Conservation (phyloP, 2,329 filamentous ascomycete genomes). For the Torrubiella hemipterigena region DNA sequence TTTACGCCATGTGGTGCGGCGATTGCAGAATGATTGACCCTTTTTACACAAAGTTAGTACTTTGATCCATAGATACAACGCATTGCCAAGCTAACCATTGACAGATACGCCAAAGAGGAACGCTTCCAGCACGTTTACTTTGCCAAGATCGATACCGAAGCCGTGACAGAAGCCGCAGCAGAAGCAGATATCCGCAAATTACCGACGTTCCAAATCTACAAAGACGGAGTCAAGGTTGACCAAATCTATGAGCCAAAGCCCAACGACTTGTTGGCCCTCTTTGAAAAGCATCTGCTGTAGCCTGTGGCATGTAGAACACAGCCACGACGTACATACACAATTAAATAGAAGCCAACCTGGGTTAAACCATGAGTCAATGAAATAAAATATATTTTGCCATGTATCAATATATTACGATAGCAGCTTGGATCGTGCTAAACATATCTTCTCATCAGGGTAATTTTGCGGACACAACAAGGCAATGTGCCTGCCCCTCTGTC, state of each 20-base stretch:
- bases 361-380: too few relatives aligned
- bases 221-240: constrained; percentile 55
- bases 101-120: constrained; percentile 20
- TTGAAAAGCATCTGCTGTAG: constrained; percentile 6
- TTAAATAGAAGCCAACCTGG: background rate
- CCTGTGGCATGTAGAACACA: too few relatives aligned
- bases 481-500: too few relatives aligned
- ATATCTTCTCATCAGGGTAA: too few relatives aligned
- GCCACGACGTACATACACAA: too few relatives aligned
- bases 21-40: constrained; percentile 83
- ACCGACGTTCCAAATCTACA: constrained; percentile 79
- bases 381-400: too few relatives aligned
- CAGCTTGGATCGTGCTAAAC: too few relatives aligned
- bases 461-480: too few relatives aligned
- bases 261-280: constrained; percentile 6
- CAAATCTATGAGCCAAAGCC: constrained; percentile 34
- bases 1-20: constrained; percentile 78
- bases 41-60: constrained; percentile 29
- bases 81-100: background rate
- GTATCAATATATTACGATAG: too few relatives aligned
- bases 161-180: constrained; percentile 58
- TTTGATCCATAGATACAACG: background rate
- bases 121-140: constrained; percentile 52
- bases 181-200: constrained; percentile 72
- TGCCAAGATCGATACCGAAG: constrained; percentile 79